Conservation (phyloP, 192 early-diverging fungal genomes). For the Dissophora globulifera region DNA sequence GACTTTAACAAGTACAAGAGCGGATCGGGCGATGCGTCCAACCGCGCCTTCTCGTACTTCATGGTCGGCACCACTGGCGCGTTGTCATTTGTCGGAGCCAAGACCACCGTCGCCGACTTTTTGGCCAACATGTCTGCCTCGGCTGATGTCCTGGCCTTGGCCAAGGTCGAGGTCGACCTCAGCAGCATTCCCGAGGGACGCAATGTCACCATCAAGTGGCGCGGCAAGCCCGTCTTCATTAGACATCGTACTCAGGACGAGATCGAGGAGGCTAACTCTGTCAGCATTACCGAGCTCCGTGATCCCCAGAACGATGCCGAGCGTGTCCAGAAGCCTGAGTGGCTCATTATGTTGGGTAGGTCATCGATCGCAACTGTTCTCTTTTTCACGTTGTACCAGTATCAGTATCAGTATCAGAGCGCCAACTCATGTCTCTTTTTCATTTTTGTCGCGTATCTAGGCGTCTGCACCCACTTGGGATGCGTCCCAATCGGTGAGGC, state of each 20-base stretch:
- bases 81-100: conserved; percentile 83
- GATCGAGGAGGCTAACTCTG: conserved; percentile 90
- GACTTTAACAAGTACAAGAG: conserved; percentile 81
- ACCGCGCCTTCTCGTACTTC: conserved; percentile 89
- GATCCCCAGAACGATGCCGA: conserved; percentile 94
- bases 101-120: conserved; percentile 88
- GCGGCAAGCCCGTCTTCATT: conserved; percentile 98
- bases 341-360: conserved; percentile 95
- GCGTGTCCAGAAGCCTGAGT: conserved; percentile 90
- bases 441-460: conserved; percentile 8
- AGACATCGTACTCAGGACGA: conserved; percentile 95
- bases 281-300: conserved; percentile 82
- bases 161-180: conserved; percentile 97
- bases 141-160: conserved; percentile 97
- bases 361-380: conserved; percentile 44
- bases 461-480: conserved; percentile 77
- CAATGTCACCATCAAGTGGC: conserved; percentile 98
- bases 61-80: conserved; percentile 92
- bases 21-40: conserved; percentile 67
- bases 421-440: too few relatives aligned
- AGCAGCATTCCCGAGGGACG: conserved; percentile 94
- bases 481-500: conserved; percentile 98
- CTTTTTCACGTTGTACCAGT: background rate
- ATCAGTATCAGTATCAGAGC: too few relatives aligned
- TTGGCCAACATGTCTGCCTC: conserved; percentile 92